Evolutionary conservation across 345 rosid genomes (phyloP), one percentile per base, ranked within the genome.

Genomic region (Dovyalis caffra): DNA sequence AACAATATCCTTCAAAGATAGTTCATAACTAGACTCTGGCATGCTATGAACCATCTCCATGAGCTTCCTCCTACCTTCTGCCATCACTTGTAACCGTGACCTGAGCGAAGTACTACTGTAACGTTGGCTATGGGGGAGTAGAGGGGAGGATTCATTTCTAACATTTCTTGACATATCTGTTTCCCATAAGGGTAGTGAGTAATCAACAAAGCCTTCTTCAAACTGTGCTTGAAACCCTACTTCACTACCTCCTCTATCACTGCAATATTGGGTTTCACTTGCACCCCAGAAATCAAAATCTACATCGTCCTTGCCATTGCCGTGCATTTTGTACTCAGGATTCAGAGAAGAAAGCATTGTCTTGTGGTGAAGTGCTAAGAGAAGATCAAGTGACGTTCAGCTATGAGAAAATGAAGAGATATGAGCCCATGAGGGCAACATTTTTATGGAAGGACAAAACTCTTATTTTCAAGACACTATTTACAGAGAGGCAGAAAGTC

Each of bases 1-100:
- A 62, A 89, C 91, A 18, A 87, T 72, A 78, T 88, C 91, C 78
- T 85, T 86, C 25, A 90, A 58, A 26, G 90, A 88, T 49, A 90
- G 91, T 71, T 90, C 93, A 68, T 79, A 84, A 62, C 73, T 63
- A 1, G 83, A 77, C 73, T 87, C 90, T 0, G 90, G 90, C 88
- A 90, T 67, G 77, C 72, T 56, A 11, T 62, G 65, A 60, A 87
- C 71, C 86, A 80, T 87, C 79, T 85, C 86, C 91, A 87, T 86
- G n/a, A 90, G 84, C 85, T 86, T 78, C 77, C 66, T 88, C 74
- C 90, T 85, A 7, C 87, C 90, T 56, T 90, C 84, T 43, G 74
- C 82, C 7, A 88, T 81, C 8, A 62, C 69, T 26, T 78, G 79
- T 9, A 64, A 62, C 53, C 86, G 69, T 4, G 74, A 43, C 28